These are phyloP conservation scores for Elongisporangium anandrum DNA, from an alignment of 352 stramenopile species.

Conservation along the genomic window DNA sequence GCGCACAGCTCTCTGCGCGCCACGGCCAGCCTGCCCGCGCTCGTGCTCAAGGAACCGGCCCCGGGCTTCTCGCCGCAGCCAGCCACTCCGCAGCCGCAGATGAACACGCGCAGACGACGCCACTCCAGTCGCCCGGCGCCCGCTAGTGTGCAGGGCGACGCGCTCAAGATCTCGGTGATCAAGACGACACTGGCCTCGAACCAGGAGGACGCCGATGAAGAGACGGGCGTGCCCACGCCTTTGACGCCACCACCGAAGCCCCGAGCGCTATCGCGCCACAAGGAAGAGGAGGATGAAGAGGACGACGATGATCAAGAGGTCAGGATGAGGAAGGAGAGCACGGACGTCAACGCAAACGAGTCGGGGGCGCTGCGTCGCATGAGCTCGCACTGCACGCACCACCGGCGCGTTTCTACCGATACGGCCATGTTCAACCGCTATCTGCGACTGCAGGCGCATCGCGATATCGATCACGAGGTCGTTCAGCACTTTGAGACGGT, in stretches of 20 bases:
- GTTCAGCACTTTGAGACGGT: conserved; percentile 56
- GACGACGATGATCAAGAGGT: conserved; percentile 11
- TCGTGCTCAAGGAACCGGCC: conserved; percentile 16
- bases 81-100: conserved; percentile 43
- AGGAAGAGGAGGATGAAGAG: conserved; percentile 10
- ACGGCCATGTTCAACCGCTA: conserved; percentile 63
- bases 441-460: conserved; percentile 49
- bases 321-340: conserved; percentile 7
- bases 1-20: conserved; percentile 4
- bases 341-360: conserved; percentile 30
- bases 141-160: conserved; percentile 11
- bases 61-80: conserved; percentile 19
- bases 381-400: conserved; percentile 48
- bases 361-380: conserved; percentile 49
- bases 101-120: conserved; percentile 12
- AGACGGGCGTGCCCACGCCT: conserved; percentile 1
- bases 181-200: conserved; percentile 16
- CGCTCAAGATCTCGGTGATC: conserved; percentile 20
- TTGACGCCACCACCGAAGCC: conserved; percentile 17
- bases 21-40: conserved; percentile 15
- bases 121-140: conserved; percentile 13
- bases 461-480: conserved; percentile 47
- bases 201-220: conserved; percentile 11
- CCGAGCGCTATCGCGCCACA: conserved; percentile 7
- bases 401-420: conserved; percentile 68